Evolutionary conservation across 208 protist species (phyloP), one percentile per base, ranked within the genome.

Genomic region (Polymyxa betae): DNA sequence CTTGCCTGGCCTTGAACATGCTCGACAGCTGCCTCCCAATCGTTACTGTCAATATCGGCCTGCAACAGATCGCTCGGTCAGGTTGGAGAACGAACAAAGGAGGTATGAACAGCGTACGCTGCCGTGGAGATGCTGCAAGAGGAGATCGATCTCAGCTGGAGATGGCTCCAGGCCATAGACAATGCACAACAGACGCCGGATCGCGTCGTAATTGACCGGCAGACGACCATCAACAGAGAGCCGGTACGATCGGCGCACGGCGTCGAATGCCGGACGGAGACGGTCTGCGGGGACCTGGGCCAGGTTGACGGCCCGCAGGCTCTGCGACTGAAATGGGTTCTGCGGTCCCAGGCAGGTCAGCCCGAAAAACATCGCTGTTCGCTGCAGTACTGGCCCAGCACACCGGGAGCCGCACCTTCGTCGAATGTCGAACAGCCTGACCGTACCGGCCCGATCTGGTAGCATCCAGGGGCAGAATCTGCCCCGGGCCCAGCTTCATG

Each of bases 141-240:
- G 16, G 16, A 82, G 72, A n/a, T 43, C 72, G 72, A 82, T 82
- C 72, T 82, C 72, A n/a, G 35, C 5, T 16, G 72, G 72, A 5
- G 72, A 43, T n/a, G 72, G 10, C 72, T 82, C 72, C 16, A 82
- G 35, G 16, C 72, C 72, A 82, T 82, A 82, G 72, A 82, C 16
- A 35, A 35, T 16, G 16, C 72, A 38, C 72, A 82, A 82, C 16
- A 5, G 35, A 35, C 72, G n/a, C 16, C 72, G 72, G n/a, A 82
- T n/a, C 5, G 5, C 16, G n/a, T 82, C 72, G 72, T 82, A 82
- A 35, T 43, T 35, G 40, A 82, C 72, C 16, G 72, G 72, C 10
- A 82, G 72, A n/a, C 72, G 72, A n/a, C n/a, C n/a, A 35, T 82
- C 72, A n/a, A 35, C 5, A 20, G 5, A 38, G 49, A 82, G 16